These are phyloP conservation scores for Phaffia australis DNA, from an alignment of 768 basidiomycete genomes.

Conservation along the genomic window DNA sequence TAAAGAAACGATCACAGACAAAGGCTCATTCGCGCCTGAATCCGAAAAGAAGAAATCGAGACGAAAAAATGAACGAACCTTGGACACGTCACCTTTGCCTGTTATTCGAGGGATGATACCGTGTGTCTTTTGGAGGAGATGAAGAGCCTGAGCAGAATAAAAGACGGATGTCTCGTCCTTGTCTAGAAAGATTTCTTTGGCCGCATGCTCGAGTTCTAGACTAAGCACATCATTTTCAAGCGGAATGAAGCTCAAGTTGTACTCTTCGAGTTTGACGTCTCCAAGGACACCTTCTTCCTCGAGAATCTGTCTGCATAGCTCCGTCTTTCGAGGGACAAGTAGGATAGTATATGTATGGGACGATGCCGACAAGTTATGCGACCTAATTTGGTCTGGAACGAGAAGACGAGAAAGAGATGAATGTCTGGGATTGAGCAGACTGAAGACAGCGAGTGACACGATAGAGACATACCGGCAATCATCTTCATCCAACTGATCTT, in stretches of 20 bases:
- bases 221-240: constrained; percentile 86
- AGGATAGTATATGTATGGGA: constrained; percentile 74
- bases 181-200: constrained; percentile 84
- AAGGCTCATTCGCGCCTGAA: not conserved
- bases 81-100: constrained; percentile 73
- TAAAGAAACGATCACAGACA: constrained; percentile 6
- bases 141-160: constrained; percentile 74
- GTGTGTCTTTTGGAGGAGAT: constrained; percentile 66
- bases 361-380: constrained; percentile 49
- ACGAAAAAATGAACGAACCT: constrained; percentile 31
- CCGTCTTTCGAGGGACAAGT: constrained; percentile 76
- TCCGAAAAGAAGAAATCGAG: not conserved
- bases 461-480: constrained; percentile 64
- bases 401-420: not conserved
- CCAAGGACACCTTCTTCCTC: constrained; percentile 97
- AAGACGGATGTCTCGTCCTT: constrained; percentile 84
- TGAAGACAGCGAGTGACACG: not conserved
- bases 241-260: constrained; percentile 87
- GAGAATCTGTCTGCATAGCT: constrained; percentile 69
- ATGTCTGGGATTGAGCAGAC: not conserved
- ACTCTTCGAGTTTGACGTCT: constrained; percentile 58
- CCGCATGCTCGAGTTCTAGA: constrained; percentile 70
- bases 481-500: constrained; percentile 73
- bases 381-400: constrained; percentile 74
- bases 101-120: constrained; percentile 83